Conservation (phyloP, 257 asterid genomes). For the Echites panduratus region DNA sequence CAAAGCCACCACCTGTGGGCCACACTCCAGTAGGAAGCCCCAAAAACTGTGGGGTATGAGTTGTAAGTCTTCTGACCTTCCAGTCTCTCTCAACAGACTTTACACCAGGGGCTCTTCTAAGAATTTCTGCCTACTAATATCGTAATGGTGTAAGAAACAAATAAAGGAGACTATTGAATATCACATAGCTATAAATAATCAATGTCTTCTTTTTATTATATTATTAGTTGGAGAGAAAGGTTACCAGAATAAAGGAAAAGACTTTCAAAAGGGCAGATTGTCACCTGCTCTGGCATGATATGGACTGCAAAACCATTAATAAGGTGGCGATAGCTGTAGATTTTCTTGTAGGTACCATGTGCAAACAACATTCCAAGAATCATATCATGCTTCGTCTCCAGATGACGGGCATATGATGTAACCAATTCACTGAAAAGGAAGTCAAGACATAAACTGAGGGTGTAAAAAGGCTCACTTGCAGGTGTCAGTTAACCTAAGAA, state of each 20-base stretch:
- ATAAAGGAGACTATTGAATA: constrained; percentile 1
- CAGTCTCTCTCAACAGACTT: constrained; percentile 89
- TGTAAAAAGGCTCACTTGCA: constrained; percentile 8
- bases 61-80: constrained; percentile 92
- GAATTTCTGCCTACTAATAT: constrained; percentile 84
- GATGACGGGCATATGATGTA: constrained; percentile 63
- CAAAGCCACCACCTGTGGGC: constrained; percentile 96
- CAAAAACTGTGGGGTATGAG: constrained; percentile 94
- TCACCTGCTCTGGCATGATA: constrained; percentile 86
- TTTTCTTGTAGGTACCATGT: constrained; percentile 67
- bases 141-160: constrained; percentile 34
- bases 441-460: constrained; percentile 18
- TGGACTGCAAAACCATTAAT: constrained; percentile 93
- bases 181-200: constrained; percentile 1
- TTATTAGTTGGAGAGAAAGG: constrained; percentile 1
- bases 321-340: constrained; percentile 91
- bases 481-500: neutral
- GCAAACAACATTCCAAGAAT: constrained; percentile 89
- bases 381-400: constrained; percentile 88
- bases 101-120: constrained; percentile 76
- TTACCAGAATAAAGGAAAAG: constrained; percentile 2
- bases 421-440: constrained; percentile 58
- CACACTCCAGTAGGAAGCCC: constrained; percentile 99
- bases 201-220: neutral
- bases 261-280: constrained; percentile 20